These are phyloP conservation scores for Glaciozyma martinii DNA, from an alignment of 768 basidiomycete genomes.

Conservation along the genomic window DNA sequence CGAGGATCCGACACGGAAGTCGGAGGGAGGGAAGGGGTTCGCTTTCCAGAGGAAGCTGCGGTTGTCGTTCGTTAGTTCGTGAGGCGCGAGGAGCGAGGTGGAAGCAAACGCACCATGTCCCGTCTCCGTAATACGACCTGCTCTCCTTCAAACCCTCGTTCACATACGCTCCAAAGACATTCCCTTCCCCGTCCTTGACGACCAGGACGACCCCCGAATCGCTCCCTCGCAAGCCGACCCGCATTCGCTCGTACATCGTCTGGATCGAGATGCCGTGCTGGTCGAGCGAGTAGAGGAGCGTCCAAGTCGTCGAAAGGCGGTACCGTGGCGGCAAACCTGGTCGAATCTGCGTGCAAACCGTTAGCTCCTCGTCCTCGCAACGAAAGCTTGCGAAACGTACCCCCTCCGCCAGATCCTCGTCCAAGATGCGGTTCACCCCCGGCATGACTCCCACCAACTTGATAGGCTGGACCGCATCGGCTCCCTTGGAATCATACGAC, in stretches of 20 bases:
- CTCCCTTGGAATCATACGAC: background rate
- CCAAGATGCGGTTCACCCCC: constrained; percentile 16
- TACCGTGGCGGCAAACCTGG: constrained; percentile 62
- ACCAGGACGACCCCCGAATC: constrained; percentile 53
- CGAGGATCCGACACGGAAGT: constrained; percentile 31
- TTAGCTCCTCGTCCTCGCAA: background rate
- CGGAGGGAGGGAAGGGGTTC: constrained; percentile 17
- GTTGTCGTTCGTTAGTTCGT: background rate
- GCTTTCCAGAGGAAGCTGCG: constrained; percentile 65
- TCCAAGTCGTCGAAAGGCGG: constrained; percentile 63
- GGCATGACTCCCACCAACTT: constrained; percentile 13
- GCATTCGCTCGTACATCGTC: constrained; percentile 58
- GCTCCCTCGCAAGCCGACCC: constrained; percentile 32
- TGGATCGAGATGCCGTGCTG: constrained; percentile 89
- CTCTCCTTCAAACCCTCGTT: constrained; percentile 62
- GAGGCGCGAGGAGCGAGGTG: background rate
- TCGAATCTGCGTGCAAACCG: constrained; percentile 50
- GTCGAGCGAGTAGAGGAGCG: constrained; percentile 77
- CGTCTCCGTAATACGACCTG: constrained; percentile 73
- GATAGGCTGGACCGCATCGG: constrained; percentile 21
- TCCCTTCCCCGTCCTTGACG: constrained; percentile 55
- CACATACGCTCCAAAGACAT: constrained; percentile 72
- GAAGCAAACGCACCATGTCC: constrained; percentile 56
- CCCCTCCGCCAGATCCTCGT: constrained; percentile 24
- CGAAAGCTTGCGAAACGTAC: constrained; percentile 4